phyloP scores from a whole-genome alignment of 441 rosid genomes.

The Brassica hybrid region DNA sequence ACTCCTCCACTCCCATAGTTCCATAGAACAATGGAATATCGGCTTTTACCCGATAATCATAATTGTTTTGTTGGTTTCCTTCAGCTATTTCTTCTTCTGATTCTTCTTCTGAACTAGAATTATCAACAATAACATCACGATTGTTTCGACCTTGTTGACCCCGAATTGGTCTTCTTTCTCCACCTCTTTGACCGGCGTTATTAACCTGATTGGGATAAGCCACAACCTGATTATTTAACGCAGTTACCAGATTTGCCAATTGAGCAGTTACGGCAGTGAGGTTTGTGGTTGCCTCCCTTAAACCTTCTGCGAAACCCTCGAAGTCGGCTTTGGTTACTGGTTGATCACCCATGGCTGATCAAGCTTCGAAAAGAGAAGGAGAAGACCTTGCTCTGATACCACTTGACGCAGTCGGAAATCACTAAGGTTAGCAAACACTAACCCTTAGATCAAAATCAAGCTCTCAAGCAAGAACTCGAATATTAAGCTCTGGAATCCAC shows the following conservation, averaged over 20 bases:
- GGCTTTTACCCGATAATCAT: not conserved
- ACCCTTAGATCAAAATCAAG: not conserved
- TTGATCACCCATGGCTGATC: not conserved
- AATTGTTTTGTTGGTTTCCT: not conserved
- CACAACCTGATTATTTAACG: not conserved
- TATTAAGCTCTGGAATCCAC: not conserved
- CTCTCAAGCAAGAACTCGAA: not conserved
- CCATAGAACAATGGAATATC: constrained; percentile 9
- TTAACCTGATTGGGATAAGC: not conserved
- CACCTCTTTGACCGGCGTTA: not conserved
- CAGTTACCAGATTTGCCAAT: not conserved
- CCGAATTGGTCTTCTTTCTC: not conserved
- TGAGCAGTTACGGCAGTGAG: not conserved
- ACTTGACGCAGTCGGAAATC: not conserved
- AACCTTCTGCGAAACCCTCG: not conserved
- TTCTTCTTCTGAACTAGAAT: not conserved
- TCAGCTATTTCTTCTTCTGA: not conserved
- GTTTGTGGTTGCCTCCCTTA: not conserved
- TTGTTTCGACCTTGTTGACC: not conserved
- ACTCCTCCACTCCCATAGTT: constrained; percentile 9
- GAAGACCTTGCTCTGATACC: not conserved
- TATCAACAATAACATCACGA: not conserved
- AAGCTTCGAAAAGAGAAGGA: not conserved
- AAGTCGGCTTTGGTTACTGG: not conserved
- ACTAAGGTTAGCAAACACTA: not conserved